Evolutionary conservation across 805 yeast genomes (phyloP), one percentile per base, ranked within the genome.

Genomic region (Wickerhamomyces canadensis): DNA sequence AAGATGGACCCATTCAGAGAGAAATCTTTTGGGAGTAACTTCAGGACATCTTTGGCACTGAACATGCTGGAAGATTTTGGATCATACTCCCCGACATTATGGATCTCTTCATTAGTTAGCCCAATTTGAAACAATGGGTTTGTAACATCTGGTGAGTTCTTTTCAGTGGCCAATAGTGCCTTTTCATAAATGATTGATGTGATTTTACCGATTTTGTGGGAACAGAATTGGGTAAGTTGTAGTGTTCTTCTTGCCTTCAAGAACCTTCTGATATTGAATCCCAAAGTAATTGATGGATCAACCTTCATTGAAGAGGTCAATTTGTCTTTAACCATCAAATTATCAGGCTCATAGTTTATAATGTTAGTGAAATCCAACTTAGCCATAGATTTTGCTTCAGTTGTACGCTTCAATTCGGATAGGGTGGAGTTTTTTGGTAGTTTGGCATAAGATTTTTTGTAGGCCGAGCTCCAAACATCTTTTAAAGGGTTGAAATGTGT

Each of bases 141-240:
- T 6, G 40, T 27, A 12, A 57, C 57, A 15, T 58, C 58, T 7
- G 76, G 74, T 5, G 81, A 72, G 34, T 62, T 64, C 44, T 64
- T 68, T 55, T 87, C 96, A 15, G 84, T 65, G 27, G 71, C 53
- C 14, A 59, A 47, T 40, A 93, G 68, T 4, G 80, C 76, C 10
- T 68, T 57, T 32, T 67, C 66, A 54, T 84, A 91, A 10, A 93
- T 69, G 31, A 67, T 59, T 0, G 93, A 69, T 0, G 94, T 68
- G 3, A 83, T 58, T 6, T 69, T 60, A 3, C 98, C 98, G 23
- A 88, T 60, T 37, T 86, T 70, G 32, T 82, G 80, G 22, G 70
- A 66, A 12, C 81, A 83, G 34, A 83, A 68, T 24, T 74, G 74
- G 1, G 67, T 74, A 13, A 93, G 66, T 47, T 83, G 83, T 31